Base-by-base conservation (phyloP, 164 flowering plant genomes). In the Platanus orientalis region DNA sequence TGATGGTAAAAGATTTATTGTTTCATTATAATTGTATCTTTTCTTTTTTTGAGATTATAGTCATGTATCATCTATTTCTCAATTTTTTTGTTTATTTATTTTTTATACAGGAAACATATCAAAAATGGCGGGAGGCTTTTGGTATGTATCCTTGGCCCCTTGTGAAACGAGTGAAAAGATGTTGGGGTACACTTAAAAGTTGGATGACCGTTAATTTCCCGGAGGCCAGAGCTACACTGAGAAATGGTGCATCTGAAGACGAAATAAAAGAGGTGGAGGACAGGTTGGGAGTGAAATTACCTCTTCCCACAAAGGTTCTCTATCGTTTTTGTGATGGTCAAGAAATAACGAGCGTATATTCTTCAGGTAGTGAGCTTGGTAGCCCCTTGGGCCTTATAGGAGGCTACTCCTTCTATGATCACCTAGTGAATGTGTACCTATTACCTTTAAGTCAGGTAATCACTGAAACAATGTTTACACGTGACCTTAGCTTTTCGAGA, bases 321-420 rank as follows among this genome's bases (percentile, higher is more conserved):
- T 95, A 92, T 75, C 92, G 99, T 4, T 82, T 95, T 66, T 79
- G 71, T 68, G 81, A 89, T 79, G 99, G 99, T 50, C 99, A 92
- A 64, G 83, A 76, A 11, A 42, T 75, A 24, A 28, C 49, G 4
- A 53, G 27, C 4, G 34, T 57, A 17, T 56, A 61, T 39, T 48
- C 30, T 20, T 25, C 57, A 45, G 57, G 28, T 29, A 65, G 45
- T 23, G 40, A n/a, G 2, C 34, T 45, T 21, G 66, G 62, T 1
- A 16, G 55, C 55, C 21, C 73, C 32, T 65, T 78, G 79, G 99
- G 99, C 50, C 69, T 91, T 9, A 84, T 94, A 32, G 99, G 99
- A 56, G 99, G 99, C 40, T 94, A 94, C 67, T 71, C 74, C 36
- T 81, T 85, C 60, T 88, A 89, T 69, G 60, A 64, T 6, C 88